Base-by-base conservation (phyloP, 1,284 basidiomycete species). In the Moesziomyces parantarcticus region DNA sequence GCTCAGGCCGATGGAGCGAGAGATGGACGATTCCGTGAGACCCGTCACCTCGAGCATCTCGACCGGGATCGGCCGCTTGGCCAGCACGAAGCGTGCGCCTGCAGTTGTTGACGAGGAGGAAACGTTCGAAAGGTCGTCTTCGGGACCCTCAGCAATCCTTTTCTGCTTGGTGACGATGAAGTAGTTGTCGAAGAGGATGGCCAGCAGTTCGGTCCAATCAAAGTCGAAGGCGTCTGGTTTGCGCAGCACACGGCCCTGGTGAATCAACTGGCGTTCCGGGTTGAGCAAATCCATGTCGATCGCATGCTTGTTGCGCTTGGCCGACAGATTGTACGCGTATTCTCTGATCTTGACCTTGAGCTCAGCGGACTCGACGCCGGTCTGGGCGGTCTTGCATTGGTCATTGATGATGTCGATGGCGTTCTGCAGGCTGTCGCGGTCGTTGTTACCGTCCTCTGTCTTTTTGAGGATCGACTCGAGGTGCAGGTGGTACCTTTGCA, bases 401-500 rank as follows among this genome's bases (percentile, higher is more conserved):
- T 80, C 75, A 50, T 82, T 79, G 50, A 82, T 73, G 23, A 83
- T 64, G 47, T 80, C 76, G 34, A 76, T 77, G 40, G 79, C 81
- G 25, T 74, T 64, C 57, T 59, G 52, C 34, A 79, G 60, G 39
- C 71, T 70, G 36, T 78, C 76, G 3, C 59, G 52, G 50, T 83
- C 81, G 18, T 68, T 53, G 40, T 73, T 77, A 29, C 58, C 64
- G 18, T 73, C 63, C 26, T 78, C 77, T 3, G 81, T 81, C 55
- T 82, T 72, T 34, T 78, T 76, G 74, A 91, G 88, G 54, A 97
- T 92, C 2, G 92, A 92, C 76, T 94, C 92, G 2, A 98, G 87
- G 11, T 94, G 87, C 1, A 93, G 89, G 9, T 93, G 92, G 81
- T 97, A 97, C 68, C 92, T 91, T 82, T 94, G 92, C 13, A 97